These are phyloP conservation scores for Vigna nakashimae DNA, from an alignment of 306 rosid species.

Conservation along the genomic window DNA sequence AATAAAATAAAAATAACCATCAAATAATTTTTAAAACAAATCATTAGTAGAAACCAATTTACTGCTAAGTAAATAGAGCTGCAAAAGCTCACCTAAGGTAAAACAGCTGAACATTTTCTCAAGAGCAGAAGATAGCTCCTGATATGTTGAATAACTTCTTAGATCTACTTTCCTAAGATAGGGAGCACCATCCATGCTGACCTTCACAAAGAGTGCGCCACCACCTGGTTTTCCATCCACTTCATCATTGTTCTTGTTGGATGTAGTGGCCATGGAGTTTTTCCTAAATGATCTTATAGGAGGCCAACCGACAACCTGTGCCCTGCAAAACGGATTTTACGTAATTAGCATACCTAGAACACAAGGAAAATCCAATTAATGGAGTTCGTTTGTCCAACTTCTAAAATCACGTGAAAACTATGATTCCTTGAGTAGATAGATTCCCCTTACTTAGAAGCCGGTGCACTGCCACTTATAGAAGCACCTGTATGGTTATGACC, in stretches of 20 bases:
- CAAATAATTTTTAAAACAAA: background rate
- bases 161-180: slow-evolving; percentile 96
- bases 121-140: slow-evolving; percentile 89
- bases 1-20: slow-evolving; percentile 1
- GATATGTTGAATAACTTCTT: slow-evolving; percentile 77
- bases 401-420: slow-evolving; percentile 4
- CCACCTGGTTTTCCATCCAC: slow-evolving; percentile 91
- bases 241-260: slow-evolving; percentile 88
- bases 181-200: slow-evolving; percentile 99
- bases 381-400: background rate
- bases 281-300: slow-evolving; percentile 92
- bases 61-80: background rate
- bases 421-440: background rate
- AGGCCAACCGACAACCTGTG: slow-evolving; percentile 99
- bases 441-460: slow-evolving; percentile 86
- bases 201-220: slow-evolving; percentile 86
- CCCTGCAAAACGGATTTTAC: slow-evolving; percentile 58
- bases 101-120: slow-evolving; percentile 99
- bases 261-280: slow-evolving; percentile 74
- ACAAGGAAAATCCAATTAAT: background rate
- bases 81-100: slow-evolving; percentile 69
- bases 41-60: background rate
- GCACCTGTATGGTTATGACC: slow-evolving; percentile 56
- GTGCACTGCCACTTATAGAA: slow-evolving; percentile 61
- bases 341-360: slow-evolving; percentile 2